phyloP scores from a whole-genome alignment of 257 asterid genomes.

The Lycium barbarum region DNA sequence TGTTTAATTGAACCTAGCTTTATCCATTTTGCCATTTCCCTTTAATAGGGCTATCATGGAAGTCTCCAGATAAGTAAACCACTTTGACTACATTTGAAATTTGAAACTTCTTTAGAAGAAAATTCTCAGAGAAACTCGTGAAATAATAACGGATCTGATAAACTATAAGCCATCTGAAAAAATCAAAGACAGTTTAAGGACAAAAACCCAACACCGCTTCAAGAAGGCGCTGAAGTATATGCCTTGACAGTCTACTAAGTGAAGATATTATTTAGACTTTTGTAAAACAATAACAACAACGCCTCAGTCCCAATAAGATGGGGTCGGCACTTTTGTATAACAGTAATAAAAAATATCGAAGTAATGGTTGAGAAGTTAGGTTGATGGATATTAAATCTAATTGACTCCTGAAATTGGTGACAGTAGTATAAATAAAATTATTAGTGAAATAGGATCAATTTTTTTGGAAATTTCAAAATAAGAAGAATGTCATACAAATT shows the following conservation, averaged over 20 bases:
- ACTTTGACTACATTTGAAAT: not conserved
- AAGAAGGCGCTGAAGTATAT: slow-evolving; percentile 3
- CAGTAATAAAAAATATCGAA: not conserved
- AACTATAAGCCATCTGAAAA: slow-evolving; percentile 8
- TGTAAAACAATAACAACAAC: not conserved
- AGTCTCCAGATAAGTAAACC: slow-evolving; percentile 19
- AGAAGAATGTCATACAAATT: not conserved
- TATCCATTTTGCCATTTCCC: not conserved
- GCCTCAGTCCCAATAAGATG: not conserved
- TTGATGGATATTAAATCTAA: not conserved
- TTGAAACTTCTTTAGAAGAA: not conserved
- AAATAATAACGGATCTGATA: not conserved
- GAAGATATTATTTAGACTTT: not conserved
- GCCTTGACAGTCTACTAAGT: not conserved
- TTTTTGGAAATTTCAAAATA: not conserved
- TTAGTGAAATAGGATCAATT: not conserved
- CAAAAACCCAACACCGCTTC: not conserved
- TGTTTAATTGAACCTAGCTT: not conserved
- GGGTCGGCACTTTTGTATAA: not conserved
- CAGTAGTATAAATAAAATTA: slow-evolving; percentile 6
- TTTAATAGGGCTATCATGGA: not conserved
- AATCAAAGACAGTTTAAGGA: not conserved
- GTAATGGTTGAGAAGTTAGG: not conserved
- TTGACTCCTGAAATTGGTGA: not conserved
- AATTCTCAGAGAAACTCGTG: not conserved